Evolutionary conservation across 192 early-diverging fungal species (phyloP).

Genomic region (Entophlyctis luteolus): DNA sequence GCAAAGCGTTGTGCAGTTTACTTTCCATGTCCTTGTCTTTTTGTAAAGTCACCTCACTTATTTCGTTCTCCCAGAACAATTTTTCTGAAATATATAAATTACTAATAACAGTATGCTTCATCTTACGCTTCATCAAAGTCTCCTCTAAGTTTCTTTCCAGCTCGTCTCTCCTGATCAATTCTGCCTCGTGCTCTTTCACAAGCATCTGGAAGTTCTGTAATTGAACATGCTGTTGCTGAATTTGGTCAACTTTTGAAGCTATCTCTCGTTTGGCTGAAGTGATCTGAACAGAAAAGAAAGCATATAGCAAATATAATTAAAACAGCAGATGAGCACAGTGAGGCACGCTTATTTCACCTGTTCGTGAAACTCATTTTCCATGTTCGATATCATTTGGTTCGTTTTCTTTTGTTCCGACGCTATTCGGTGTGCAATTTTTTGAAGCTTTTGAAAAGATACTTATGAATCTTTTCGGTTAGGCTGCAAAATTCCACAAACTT

Average conservation of each 20-base stretch:
- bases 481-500: not conserved
- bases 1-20: not conserved
- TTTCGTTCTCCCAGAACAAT: not conserved
- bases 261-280: not conserved
- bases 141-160: not conserved
- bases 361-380: not conserved
- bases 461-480: not conserved
- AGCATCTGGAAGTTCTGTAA: not conserved
- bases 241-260: not conserved
- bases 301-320: no score
- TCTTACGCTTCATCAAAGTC: not conserved
- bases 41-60: not conserved
- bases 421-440: not conserved
- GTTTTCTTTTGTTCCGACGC: not conserved
- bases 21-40: constrained; percentile 16
- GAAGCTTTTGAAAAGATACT: not conserved
- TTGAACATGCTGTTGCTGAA: not conserved
- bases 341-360: not conserved
- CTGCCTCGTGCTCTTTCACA: not conserved
- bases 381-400: not conserved
- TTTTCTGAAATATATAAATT: not conserved
- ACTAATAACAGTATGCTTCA: not conserved
- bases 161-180: no score
- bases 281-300: no score
- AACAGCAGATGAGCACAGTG: no score